Conservation (phyloP, 225 moss, liverwort and hornwort species). For the Anthoceros angustus region DNA sequence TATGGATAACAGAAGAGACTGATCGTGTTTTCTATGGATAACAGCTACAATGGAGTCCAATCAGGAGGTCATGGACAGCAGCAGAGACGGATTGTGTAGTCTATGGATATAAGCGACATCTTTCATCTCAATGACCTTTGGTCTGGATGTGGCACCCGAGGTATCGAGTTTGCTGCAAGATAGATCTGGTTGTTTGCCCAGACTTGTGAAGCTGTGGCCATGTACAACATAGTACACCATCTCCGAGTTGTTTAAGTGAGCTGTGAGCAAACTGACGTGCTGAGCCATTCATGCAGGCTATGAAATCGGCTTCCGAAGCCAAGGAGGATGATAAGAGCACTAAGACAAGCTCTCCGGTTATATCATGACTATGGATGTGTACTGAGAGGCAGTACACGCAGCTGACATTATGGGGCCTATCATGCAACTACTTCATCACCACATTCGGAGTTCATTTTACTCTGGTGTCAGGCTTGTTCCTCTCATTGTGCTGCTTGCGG, state of each 20-base stretch:
- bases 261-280: neutral
- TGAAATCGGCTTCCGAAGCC: slow-evolving; percentile 42
- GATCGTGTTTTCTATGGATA: slow-evolving; percentile 74
- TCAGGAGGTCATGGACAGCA: too few species aligned
- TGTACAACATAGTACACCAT: too few species aligned
- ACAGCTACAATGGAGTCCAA: slow-evolving; percentile 15
- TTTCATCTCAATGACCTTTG: slow-evolving; percentile 95
- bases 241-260: slow-evolving; percentile 3
- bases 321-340: slow-evolving; percentile 39
- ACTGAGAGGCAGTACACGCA: slow-evolving; percentile 48
- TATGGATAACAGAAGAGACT: slow-evolving; percentile 28
- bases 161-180: slow-evolving; percentile 14
- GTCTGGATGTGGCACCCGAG: slow-evolving; percentile 88
- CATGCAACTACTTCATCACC: slow-evolving; percentile 59
- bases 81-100: too few species aligned
- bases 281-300: slow-evolving; percentile 25
- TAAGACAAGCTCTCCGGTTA: slow-evolving; percentile 61
- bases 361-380: slow-evolving; percentile 58
- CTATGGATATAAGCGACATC: slow-evolving; percentile 10
- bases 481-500: neutral
- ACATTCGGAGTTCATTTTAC: slow-evolving; percentile 69
- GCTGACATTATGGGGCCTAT: slow-evolving; percentile 40
- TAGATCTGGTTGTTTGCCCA: neutral
- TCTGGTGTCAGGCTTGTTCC: slow-evolving; percentile 72
- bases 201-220: too few species aligned